Evolutionary conservation across 192 early-diverging fungal species (phyloP), one percentile per base, ranked within the genome.

Genomic region (Mortierella antarctica): DNA sequence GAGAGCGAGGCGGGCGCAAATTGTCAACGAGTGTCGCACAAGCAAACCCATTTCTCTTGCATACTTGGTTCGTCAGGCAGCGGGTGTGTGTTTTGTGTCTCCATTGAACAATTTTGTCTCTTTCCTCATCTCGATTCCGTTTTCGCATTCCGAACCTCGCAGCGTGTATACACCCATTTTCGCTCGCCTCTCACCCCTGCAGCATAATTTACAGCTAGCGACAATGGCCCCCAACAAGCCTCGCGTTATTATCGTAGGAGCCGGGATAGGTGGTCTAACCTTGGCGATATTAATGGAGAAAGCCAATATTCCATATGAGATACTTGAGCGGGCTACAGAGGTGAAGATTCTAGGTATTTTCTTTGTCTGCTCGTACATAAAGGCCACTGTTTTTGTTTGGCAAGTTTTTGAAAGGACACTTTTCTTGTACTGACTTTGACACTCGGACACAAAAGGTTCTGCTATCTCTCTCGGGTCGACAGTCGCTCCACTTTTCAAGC

Each of bases 201-300:
- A 40, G 17, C 14, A 60, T 11, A 15, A 9, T 7, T 17, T 17
- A 40, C 8, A 7, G n/a, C 42, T 11, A 14, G 15, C 62, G 51
- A 8, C 46, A 39, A 40, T 52, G 62, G 47, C 2, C 0, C 6
- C 14, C 48, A 31, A 64, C 49, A 64, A 64, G 23, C 42, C 45
- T 48, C 59, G 71, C n/a, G 77, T 80, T 4, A 42, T 79, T 6
- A 79, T 79, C 39, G 62, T 71, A 8, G 76, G 76, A 40, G 76
- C 62, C 11, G 76, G 76, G 9, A 41, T 71, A 6, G 44, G 68
- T 20, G 76, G 76, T 6, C 52, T 79, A 15, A 10, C 64, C 10
- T 69, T 79, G 0, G 76, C 64, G 4, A 51, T 57, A 13, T 41
- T 63, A 45, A 40, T 79, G 40, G 40, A 67, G n/a, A 64, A 53